phyloP scores from a whole-genome alignment of 2,329 filamentous ascomycete species.

The Claviceps africana region DNA sequence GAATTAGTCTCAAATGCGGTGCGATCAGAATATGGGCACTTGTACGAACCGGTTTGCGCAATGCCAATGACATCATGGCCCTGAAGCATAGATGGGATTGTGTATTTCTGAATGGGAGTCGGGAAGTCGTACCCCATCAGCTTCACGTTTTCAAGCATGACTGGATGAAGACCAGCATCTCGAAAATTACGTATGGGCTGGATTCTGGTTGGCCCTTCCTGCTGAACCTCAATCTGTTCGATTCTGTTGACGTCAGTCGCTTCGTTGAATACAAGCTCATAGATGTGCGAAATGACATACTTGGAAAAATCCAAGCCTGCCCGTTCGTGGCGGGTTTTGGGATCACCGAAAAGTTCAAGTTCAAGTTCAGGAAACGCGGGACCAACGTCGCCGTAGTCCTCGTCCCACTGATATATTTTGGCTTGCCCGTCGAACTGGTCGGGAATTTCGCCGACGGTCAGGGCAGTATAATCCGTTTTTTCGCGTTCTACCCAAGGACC shows the following conservation, averaged over 20 bases:
- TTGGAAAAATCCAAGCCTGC: constrained; percentile 49
- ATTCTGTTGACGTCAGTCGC: constrained; percentile 28
- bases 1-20: background rate
- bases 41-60: constrained; percentile 71
- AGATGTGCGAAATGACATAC: constrained; percentile 27
- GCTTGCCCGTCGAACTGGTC: constrained; percentile 39
- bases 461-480: constrained; percentile 33
- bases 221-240: constrained; percentile 36
- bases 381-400: constrained; percentile 75
- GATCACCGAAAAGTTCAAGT: constrained; percentile 54
- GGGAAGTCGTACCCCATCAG: constrained; percentile 57
- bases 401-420: constrained; percentile 68
- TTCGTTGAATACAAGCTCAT: background rate
- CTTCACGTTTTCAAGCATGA: constrained; percentile 63
- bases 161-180: constrained; percentile 71
- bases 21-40: background rate
- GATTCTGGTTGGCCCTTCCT: constrained; percentile 42
- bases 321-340: constrained; percentile 31
- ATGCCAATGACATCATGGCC: constrained; percentile 76
- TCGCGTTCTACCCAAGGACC: constrained; percentile 29
- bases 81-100: constrained; percentile 62
- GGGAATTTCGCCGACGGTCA: constrained; percentile 6
- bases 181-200: constrained; percentile 45
- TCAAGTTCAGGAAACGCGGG: constrained; percentile 60
- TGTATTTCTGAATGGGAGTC: constrained; percentile 79